Conservation (phyloP, 768 basidiomycete species). For the Leccinum variicolor region DNA sequence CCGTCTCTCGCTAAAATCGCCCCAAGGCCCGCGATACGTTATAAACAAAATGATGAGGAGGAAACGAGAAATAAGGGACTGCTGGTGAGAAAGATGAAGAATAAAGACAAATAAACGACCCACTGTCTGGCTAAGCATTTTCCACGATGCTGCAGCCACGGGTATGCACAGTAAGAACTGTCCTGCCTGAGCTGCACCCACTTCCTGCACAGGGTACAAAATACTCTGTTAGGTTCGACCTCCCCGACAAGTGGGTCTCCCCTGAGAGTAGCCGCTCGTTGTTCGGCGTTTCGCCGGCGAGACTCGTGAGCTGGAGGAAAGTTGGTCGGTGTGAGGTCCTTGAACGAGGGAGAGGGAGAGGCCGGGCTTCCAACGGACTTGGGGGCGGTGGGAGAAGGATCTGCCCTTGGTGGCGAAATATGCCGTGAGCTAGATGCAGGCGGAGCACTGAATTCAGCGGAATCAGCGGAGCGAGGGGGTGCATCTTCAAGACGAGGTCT, state of each 20-base stretch:
- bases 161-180: slow-evolving; percentile 75
- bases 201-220: slow-evolving; percentile 72
- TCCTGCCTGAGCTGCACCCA: slow-evolving; percentile 84
- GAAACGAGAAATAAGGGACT: neutral
- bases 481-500: slow-evolving; percentile 19
- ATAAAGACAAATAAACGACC: slow-evolving; percentile 25
- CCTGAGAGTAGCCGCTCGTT: slow-evolving; percentile 67
- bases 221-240: slow-evolving; percentile 73
- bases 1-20: slow-evolving; percentile 46
- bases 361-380: slow-evolving; percentile 21
- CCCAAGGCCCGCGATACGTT: neutral
- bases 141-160: slow-evolving; percentile 74
- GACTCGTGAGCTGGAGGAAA: slow-evolving; percentile 62
- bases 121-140: slow-evolving; percentile 75
- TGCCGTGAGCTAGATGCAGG: slow-evolving; percentile 27
- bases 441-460: slow-evolving; percentile 13
- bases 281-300: slow-evolving; percentile 72
- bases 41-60: slow-evolving; percentile 1
- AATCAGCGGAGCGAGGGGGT: slow-evolving; percentile 31
- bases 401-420: slow-evolving; percentile 6
- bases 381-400: slow-evolving; percentile 1
- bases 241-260: slow-evolving; percentile 62
- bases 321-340: slow-evolving; percentile 55
- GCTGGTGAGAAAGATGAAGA: slow-evolving; percentile 6
- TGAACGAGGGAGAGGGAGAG: slow-evolving; percentile 42